Percentiles rank a stretch among this genome's conserved stretches.
Conservation (phyloP, 139 green algal genomes). For the Edaphochlamys debaryana region DNA sequence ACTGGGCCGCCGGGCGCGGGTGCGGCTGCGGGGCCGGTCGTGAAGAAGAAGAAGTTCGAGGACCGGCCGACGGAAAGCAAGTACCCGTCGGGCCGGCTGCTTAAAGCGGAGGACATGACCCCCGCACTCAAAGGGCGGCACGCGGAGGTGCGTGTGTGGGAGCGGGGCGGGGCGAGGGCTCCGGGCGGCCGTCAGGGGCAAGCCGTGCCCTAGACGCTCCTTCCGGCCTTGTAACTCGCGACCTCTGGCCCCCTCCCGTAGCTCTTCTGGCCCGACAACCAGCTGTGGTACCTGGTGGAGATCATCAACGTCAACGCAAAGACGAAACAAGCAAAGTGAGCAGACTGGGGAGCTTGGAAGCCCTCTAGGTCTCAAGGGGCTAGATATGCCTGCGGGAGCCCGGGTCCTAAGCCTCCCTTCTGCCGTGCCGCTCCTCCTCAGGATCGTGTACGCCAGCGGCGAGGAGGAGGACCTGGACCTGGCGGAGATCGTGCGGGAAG, state of each 20-base stretch:
- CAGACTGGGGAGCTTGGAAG: too few species aligned
- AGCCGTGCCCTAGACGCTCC: too few species aligned
- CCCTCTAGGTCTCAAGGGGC: too few species aligned
- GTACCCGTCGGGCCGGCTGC: slow-evolving; percentile 27
- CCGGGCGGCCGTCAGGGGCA: too few species aligned
- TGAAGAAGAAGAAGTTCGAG: slow-evolving; percentile 42
- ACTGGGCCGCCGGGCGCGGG: background rate
- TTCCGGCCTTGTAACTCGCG: background rate
- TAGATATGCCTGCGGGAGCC: too few species aligned
- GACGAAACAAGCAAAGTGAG: slow-evolving; percentile 79
- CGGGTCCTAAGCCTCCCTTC: too few species aligned
- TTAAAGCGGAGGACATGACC: slow-evolving; percentile 61
- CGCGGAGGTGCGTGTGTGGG: slow-evolving; percentile 78
- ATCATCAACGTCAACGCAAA: slow-evolving; percentile 78
- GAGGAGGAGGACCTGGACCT: slow-evolving; percentile 88
- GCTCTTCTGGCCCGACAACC: slow-evolving; percentile 93
- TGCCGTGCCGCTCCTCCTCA: background rate
- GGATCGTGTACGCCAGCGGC: slow-evolving; percentile 83
- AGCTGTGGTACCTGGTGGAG: slow-evolving; percentile 86
- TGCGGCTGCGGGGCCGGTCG: background rate
- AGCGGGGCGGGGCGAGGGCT: too few species aligned
- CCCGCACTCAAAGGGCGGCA: slow-evolving; percentile 72
- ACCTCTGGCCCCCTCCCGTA: slow-evolving; percentile 37
- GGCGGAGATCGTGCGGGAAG: slow-evolving; percentile 84
- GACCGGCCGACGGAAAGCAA: slow-evolving; percentile 39